Evolutionary conservation across 2,329 filamentous ascomycete genomes (phyloP), one percentile per base, ranked within the genome.

Genomic region (Parascedosporium putredinis): DNA sequence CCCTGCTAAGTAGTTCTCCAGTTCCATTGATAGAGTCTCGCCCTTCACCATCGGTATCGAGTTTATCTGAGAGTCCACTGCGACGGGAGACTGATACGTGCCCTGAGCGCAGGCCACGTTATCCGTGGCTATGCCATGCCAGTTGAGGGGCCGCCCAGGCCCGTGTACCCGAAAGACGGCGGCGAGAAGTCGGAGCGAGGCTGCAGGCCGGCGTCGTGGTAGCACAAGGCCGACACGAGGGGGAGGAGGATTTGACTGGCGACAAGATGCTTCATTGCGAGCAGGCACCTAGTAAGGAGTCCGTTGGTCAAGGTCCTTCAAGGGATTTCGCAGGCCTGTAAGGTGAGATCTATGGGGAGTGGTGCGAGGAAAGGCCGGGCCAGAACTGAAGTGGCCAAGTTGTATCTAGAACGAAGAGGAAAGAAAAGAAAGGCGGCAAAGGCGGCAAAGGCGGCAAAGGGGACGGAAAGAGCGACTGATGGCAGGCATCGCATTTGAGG

Each of bases 41-140:
- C 68, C 66, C 54, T 57, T 49, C 5, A 56, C 52, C 1, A 53
- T 45, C 4, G 45, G 55, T 62, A 58, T 69, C 56, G 56, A 47
- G 0, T 55, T 55, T 1, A 54, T 42, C 4, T 55, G 52, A 38
- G 52, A 51, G 38, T 54, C 54, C 54, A 81, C 61, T 59, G 78
- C 71, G 59, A 81, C 78, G 49, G 78, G 78, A 0, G 76, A 79
- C 60, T 81, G 78, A 48, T 67, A 61, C 12, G 55, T 66, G 31
- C 78, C 76, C 2, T 58, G 62, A 34, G 68, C 69, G 58, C 78
- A 81, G 9, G 64, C 59, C 8, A 59, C 58, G 59, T 77, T 76
- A 22, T 54, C 54, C 14, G 64, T 62, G 45, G 67, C 60, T 23
- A 78, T 63, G 4, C 62, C 62, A 33, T 71, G 67, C 76, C 76